Evolutionary conservation across 2,329 filamentous ascomycete species (phyloP).

Genomic region (Rhynchosporium graminicola): DNA sequence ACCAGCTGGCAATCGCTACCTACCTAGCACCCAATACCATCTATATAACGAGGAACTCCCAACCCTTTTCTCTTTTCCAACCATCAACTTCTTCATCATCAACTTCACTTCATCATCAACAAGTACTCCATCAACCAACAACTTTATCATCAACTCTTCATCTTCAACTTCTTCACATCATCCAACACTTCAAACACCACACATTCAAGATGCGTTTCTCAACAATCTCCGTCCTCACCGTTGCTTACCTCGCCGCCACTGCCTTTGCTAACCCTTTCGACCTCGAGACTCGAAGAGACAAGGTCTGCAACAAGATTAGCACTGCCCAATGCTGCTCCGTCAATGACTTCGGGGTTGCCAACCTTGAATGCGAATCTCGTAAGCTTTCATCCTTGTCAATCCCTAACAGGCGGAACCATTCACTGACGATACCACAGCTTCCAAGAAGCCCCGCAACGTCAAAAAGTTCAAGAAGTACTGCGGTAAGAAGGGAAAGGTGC

Average conservation of each 20-base stretch:
- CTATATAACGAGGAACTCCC: too few species aligned
- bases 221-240: background rate
- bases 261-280: background rate
- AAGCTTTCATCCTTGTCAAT: background rate
- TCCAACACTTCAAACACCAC: background rate
- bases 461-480: conserved; percentile 11
- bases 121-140: background rate
- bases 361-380: background rate
- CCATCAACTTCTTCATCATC: too few species aligned
- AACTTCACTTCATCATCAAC: too few species aligned
- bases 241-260: background rate
- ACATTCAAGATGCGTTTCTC: background rate
- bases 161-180: background rate
- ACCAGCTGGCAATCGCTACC: too few species aligned
- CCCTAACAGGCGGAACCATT: background rate
- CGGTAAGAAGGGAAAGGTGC: background rate
- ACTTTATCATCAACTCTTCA: background rate
- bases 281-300: background rate
- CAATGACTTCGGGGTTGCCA: background rate
- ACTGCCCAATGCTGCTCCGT: background rate
- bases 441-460: background rate
- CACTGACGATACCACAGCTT: background rate
- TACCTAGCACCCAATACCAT: too few species aligned
- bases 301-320: background rate
- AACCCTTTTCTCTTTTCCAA: too few species aligned